Evolutionary conservation across 306 rosid species (phyloP).

Genomic region (Crotalaria pallida): DNA sequence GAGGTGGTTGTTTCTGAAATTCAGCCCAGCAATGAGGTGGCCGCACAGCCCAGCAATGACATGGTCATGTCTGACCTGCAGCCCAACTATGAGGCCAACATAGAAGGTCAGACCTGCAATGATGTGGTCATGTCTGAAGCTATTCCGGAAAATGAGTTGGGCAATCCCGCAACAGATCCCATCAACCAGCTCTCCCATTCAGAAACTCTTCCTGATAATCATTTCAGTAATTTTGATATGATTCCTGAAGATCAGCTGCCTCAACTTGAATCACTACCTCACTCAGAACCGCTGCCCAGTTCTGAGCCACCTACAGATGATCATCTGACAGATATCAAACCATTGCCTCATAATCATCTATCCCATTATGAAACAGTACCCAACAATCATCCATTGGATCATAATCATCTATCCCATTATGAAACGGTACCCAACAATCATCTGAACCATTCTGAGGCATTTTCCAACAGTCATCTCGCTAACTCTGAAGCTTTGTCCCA

Average conservation of each 20-base stretch:
- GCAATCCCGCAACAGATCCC: conserved; percentile 13
- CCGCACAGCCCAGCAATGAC: not conserved
- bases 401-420: conserved; percentile 22
- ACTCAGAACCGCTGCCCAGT: conserved; percentile 14
- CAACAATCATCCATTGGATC: conserved; percentile 16
- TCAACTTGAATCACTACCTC: conserved; percentile 30
- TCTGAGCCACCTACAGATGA: conserved; percentile 24
- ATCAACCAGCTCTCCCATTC: conserved; percentile 19
- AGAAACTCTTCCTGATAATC: conserved; percentile 22
- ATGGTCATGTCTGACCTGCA: conserved; percentile 1
- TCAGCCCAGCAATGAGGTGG: not conserved
- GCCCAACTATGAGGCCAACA: not conserved
- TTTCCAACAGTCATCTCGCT: conserved; percentile 27
- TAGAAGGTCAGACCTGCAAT: conserved; percentile 7
- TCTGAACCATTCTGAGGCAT: conserved; percentile 27
- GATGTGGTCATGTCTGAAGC: conserved; percentile 32
- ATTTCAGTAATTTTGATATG: conserved; percentile 11
- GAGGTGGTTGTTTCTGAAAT: conserved; percentile 7
- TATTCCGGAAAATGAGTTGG: conserved; percentile 23
- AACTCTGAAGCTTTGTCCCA: conserved; percentile 25
- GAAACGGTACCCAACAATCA: conserved; percentile 30
- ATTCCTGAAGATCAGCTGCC: conserved; percentile 39
- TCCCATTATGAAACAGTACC: conserved; percentile 26
- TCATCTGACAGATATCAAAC: conserved; percentile 31
- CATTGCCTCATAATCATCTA: conserved; percentile 26